phyloP scores from a whole-genome alignment of 2,329 filamentous ascomycete genomes.

The Talaromyces sp. region DNA sequence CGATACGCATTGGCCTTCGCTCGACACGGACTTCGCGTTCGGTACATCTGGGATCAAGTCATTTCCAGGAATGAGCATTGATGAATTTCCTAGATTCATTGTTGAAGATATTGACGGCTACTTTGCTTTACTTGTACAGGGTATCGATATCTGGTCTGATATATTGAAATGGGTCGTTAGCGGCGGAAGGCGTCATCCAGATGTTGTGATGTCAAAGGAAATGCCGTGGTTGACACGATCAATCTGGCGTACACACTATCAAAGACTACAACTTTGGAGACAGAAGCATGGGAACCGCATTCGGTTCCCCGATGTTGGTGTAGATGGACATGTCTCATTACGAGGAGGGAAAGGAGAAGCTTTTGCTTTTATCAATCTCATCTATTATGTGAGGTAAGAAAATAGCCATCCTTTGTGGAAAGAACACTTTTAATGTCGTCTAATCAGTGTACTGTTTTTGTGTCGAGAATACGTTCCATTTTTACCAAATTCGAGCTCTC shows the following conservation, averaged over 20 bases:
- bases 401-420: background rate
- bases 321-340: conserved; percentile 40
- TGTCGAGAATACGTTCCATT: conserved; percentile 48
- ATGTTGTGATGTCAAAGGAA: conserved; percentile 40
- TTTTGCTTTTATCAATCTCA: conserved; percentile 44
- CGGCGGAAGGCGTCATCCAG: conserved; percentile 42
- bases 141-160: conserved; percentile 45
- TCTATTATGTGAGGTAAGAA: conserved; percentile 45
- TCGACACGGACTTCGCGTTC: conserved; percentile 38
- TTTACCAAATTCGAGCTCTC: conserved; percentile 35
- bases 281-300: conserved; percentile 33
- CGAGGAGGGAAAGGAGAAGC: conserved; percentile 38
- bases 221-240: conserved; percentile 42
- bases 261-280: conserved; percentile 37
- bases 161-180: conserved; percentile 45
- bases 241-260: conserved; percentile 33
- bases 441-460: conserved; percentile 40
- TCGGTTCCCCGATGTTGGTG: conserved; percentile 34
- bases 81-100: conserved; percentile 17
- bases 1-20: conserved; percentile 8
- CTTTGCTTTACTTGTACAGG: conserved; percentile 36
- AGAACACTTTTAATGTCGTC: background rate
- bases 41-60: conserved; percentile 20
- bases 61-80: conserved; percentile 21
- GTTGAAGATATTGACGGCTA: conserved; percentile 1